A percentile compares a stretch with the other conserved stretches of the same genome.
phyloP scores from a whole-genome alignment of 225 moss, liverwort and hornwort genomes.

The Polytrichum formosum region DNA sequence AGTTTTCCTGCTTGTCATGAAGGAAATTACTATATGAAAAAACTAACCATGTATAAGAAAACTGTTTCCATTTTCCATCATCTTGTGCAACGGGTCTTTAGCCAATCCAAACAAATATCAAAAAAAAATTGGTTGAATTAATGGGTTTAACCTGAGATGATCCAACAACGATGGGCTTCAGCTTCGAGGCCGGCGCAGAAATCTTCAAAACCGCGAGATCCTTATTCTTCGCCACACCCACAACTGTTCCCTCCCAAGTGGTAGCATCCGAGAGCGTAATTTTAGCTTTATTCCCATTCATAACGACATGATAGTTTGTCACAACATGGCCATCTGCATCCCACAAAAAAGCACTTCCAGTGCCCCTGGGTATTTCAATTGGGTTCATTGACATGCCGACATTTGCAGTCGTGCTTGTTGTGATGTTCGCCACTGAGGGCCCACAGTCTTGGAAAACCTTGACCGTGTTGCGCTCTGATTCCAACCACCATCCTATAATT shows the following conservation, averaged over 20 bases:
- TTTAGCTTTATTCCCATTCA: conserved; percentile 49
- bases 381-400: conserved; percentile 64
- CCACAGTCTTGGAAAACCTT: conserved; percentile 50
- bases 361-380: conserved; percentile 52
- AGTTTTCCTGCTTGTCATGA: too few relatives aligned
- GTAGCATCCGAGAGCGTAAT: conserved; percentile 54
- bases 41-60: too few relatives aligned
- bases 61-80: too few relatives aligned
- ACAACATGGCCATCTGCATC: conserved; percentile 56
- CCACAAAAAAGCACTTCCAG: conserved; percentile 62
- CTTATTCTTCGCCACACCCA: conserved; percentile 58
- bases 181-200: conserved; percentile 31
- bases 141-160: conserved; percentile 39
- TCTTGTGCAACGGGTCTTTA: too few relatives aligned
- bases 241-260: conserved; percentile 54
- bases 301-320: conserved; percentile 60
- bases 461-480: conserved; percentile 57
- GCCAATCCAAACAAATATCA: too few relatives aligned
- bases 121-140: too few relatives aligned
- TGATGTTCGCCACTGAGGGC: conserved; percentile 51
- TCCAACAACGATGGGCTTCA: conserved; percentile 53
- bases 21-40: too few relatives aligned
- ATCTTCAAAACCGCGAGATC: conserved; percentile 62
- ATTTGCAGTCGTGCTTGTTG: conserved; percentile 39
- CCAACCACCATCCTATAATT: conserved; percentile 52